Base-by-base conservation (phyloP, 192 early-diverging fungal species). In the Bifiguratus adelaidae region DNA sequence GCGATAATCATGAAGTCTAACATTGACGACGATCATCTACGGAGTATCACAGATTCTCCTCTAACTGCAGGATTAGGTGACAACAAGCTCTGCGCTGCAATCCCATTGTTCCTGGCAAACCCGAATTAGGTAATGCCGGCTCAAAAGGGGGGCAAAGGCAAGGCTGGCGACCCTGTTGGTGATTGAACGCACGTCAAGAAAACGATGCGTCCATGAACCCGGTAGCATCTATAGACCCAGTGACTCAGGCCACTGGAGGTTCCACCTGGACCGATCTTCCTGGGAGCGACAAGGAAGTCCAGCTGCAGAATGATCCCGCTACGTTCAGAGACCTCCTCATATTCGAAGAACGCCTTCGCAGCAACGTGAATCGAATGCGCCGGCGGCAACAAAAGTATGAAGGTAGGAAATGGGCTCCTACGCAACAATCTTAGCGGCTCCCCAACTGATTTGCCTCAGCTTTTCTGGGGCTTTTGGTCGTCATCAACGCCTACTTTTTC, bases 311-410 rank as follows among this genome's bases (percentile, higher is more conserved):
- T 33, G 48, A 54, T 30, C 47, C 66, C 12, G 62, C 60, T 19
- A 65, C 68, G 7, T 88, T 77, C 56, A 70, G 81, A 45, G 86
- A 88, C 67, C 73, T 83, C 40, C 71, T 86, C 27, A 81, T 86
- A 32, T 88, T 88, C 57, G 86, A 88, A 45, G 86, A 88, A 56
- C 64, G 86, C 30, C 65, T 88, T 21, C 80, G 81, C 47, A 73
- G 81, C 52, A 88, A 83, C 63, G 70, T 83, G 61, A 61, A 71
- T 7, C 64, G 78, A 23, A 55, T 85, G 30, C 65, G 72, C 48
- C 74, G 73, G 45, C 70, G 81, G 30, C 78, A 81, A 48, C 78
- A 75, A 45, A 88, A 81, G 67, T 88, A 84, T 49, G 70, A 75
- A 71, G 71, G 77, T 77, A 67, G 12, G 20, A 16, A 20, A 21